These are phyloP conservation scores for Pythium plurisporium DNA, from an alignment of 352 stramenopile species.

Conservation along the genomic window DNA sequence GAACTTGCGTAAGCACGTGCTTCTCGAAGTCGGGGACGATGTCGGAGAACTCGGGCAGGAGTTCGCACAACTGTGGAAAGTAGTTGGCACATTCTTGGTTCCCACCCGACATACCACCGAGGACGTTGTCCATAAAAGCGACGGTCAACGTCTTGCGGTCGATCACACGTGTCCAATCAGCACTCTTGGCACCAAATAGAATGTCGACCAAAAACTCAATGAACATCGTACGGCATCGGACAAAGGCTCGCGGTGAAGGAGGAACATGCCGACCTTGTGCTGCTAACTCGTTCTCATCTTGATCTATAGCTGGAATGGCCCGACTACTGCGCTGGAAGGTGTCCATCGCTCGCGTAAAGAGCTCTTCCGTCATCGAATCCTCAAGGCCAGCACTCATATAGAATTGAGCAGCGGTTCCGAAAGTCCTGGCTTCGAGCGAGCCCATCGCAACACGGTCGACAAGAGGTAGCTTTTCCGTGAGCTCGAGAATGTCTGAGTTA, in stretches of 20 bases:
- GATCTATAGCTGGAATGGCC: not conserved
- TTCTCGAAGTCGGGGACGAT: constrained; percentile 44
- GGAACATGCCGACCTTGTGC: too few species aligned
- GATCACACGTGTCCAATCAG: constrained; percentile 33
- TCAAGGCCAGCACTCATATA: constrained; percentile 47
- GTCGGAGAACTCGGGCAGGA: constrained; percentile 46
- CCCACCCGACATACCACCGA: constrained; percentile 55
- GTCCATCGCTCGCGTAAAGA: constrained; percentile 51
- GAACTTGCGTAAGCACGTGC: constrained; percentile 39
- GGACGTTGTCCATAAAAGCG: constrained; percentile 54
- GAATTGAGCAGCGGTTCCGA: constrained; percentile 58
- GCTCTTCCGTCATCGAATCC: constrained; percentile 38
- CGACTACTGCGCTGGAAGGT: constrained; percentile 44
- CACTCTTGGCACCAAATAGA: constrained; percentile 35
- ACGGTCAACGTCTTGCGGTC: constrained; percentile 38
- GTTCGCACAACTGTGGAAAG: constrained; percentile 66
- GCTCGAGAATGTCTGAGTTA: constrained; percentile 66
- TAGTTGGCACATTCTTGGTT: constrained; percentile 70
- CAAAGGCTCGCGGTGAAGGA: constrained; percentile 18
- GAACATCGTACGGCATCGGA: constrained; percentile 47
- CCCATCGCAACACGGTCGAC: constrained; percentile 50
- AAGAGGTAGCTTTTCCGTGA: constrained; percentile 45
- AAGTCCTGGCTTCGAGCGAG: constrained; percentile 62
- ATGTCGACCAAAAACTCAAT: constrained; percentile 71
- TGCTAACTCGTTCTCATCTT: not conserved